Evolutionary conservation across 257 asterid species (phyloP), one percentile per base, ranked within the genome.

Genomic region (Ocimum tenuiflorum): DNA sequence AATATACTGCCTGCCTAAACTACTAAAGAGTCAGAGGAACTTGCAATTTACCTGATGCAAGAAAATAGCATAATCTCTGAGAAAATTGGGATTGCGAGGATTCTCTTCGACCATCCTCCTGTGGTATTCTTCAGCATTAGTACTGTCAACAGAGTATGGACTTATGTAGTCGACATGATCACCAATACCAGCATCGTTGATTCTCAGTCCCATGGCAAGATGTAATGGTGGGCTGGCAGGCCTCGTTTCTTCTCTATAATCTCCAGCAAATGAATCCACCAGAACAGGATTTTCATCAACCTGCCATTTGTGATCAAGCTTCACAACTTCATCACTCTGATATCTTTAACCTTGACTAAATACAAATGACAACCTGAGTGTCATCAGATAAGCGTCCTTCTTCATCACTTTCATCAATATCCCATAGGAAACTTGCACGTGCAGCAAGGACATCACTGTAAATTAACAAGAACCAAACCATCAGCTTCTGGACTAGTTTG

Each of bases 341-440:
- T 0, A 18, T 8, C 19, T 33, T 18, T 60, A 18, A 70, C 23
- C 50, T 46, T 41, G 62, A 24, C 56, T 14, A 20, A 47, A 24
- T 56, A 24, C 31, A 31, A 75, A 42, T 27, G 46, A 67, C 45
- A 45, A 89, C 96, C 88, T 77, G 72, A 59, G 69, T 20, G 60
- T 71, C 58, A 43, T 69, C 63, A 43, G 72, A 62, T 14, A 27
- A 43, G 64, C 18, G 55, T 50, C 78, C 94, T 14, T 78, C 86
- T 43, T 84, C 91, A 10, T 82, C 83, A 0, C 43, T 58, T 3
- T 76, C 91, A 60, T 77, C 95, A n/a, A 78, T 67, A 20, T 82
- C 85, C 99, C 97, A 92, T 43, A 92, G 82, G 66, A 88, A 89
- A 69, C 82, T 79, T 36, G 97, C 91, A 69, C 83, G 82, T 62